Evolutionary conservation across 192 early-diverging fungal species (phyloP), one percentile per base, ranked within the genome.

Genomic region (Chytriomyces hyalinus): DNA sequence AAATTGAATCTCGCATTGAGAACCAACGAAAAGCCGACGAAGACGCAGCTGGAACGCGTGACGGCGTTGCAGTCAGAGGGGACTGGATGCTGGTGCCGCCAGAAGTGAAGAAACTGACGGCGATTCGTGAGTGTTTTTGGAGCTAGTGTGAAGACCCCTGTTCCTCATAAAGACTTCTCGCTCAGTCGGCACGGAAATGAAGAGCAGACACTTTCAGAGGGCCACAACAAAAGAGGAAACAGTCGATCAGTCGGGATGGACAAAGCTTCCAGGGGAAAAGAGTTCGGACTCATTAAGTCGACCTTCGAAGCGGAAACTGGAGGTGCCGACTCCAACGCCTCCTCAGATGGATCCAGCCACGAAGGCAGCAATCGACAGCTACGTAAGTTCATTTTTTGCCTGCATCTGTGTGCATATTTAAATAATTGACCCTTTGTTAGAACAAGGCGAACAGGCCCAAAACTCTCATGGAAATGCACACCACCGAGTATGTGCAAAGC

Each of bases 21-120:
- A 22, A 20, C 57, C 43, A 44, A 53, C 66, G 47, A 49, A 22
- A 11, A 46, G 64, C 43, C 20, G 49, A 66, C 8, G 62, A 43
- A 13, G 20, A 26, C 3, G 28, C 28, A 62, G 61, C 36, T 22
- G 73, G 15, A 15, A 22, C 20, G 49, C 15, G 36, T 36, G 60
- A 78, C 17, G 66, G 20, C 15, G 47, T 50, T 13, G 9, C 15
- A 26, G 61, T 20, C 15, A 17, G 79, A 26, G 79, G 67, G 5
- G 67, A 24, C 6, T 80, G 79, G 79, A 80, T 80, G 79, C 22
- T 70, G 20, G 79, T 80, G 8, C 79, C 79, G 53, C 79, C 79
- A 6, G 79, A 70, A 51, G 68, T 49, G 5, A 72, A 70, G 70
- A 70, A 70, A 53, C 61, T 72, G 69, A 63, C 59, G 43, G 53